A percentile compares a stretch with the other conserved stretches of the same genome.
Evolutionary conservation across 176 grass and related monocot genomes (phyloP).

Genomic region (Triticum turgidum): DNA sequence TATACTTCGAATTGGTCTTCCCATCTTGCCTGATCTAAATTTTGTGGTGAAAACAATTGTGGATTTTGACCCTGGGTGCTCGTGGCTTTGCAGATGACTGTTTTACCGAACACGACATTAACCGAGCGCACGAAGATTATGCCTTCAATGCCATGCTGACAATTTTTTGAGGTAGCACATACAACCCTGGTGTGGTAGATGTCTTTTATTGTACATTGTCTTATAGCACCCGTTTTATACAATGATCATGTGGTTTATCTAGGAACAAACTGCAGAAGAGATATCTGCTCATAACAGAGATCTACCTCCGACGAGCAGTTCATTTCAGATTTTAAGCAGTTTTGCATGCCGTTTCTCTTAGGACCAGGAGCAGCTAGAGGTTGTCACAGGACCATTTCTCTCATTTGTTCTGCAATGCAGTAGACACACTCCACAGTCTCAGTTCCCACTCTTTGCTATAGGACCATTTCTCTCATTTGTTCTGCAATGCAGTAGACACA

Average conservation of each 20-base stretch:
- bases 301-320: too few relatives aligned
- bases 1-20: too few relatives aligned
- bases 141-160: background rate
- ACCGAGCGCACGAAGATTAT: background rate
- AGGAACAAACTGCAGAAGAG: too few relatives aligned
- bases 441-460: slow-evolving; percentile 88
- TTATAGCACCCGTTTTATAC: too few relatives aligned
- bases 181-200: background rate
- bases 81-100: slow-evolving; percentile 66
- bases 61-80: background rate
- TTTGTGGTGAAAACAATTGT: too few relatives aligned
- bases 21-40: too few relatives aligned
- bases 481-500: slow-evolving; percentile 75
- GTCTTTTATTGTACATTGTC: too few relatives aligned
- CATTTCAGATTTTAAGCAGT: too few relatives aligned
- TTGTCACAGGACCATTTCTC: background rate
- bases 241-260: too few relatives aligned
- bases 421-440: slow-evolving; percentile 76
- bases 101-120: background rate
- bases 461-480: slow-evolving; percentile 47
- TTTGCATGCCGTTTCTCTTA: too few relatives aligned
- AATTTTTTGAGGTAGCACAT: background rate
- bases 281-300: too few relatives aligned
- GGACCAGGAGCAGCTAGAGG: too few relatives aligned
- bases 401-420: slow-evolving; percentile 81